A percentile compares a stretch with the other conserved stretches of the same genome.
These are phyloP conservation scores for Wallemia ichthyophaga DNA, from an alignment of 1,284 basidiomycete species.

Conservation along the genomic window DNA sequence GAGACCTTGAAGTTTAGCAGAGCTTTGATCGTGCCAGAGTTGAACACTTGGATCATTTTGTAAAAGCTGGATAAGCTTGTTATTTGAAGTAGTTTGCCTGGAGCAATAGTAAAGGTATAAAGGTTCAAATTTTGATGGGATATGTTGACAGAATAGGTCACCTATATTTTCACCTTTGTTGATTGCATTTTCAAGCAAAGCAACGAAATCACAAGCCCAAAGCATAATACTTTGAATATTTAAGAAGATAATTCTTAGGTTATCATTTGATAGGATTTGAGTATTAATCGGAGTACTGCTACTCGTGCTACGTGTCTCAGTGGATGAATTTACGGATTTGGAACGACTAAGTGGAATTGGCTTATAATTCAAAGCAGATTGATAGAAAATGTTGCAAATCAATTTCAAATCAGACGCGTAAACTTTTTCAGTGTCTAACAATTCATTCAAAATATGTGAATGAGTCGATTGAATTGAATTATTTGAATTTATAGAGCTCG, in stretches of 20 bases:
- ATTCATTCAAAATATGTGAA: not conserved
- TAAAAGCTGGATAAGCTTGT: not conserved
- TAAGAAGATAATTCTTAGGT: not conserved
- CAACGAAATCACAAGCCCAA: not conserved
- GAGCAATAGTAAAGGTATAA: not conserved
- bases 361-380: not conserved
- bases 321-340: not conserved
- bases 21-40: not conserved
- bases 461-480: not conserved
- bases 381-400: not conserved
- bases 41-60: not conserved
- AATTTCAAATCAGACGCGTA: not conserved
- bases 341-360: not conserved
- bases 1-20: slow-evolving; percentile 23
- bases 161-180: not conserved
- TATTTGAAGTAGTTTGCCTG: not conserved
- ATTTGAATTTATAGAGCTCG: too few species aligned
- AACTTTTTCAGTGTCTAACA: not conserved
- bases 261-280: not conserved
- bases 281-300: not conserved
- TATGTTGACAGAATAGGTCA: not conserved
- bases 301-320: not conserved
- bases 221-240: not conserved
- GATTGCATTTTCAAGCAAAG: not conserved
- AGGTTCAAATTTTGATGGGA: not conserved